These are phyloP conservation scores for Mychonastes homosphaera DNA, from an alignment of 139 green algal genomes.

Conservation along the genomic window DNA sequence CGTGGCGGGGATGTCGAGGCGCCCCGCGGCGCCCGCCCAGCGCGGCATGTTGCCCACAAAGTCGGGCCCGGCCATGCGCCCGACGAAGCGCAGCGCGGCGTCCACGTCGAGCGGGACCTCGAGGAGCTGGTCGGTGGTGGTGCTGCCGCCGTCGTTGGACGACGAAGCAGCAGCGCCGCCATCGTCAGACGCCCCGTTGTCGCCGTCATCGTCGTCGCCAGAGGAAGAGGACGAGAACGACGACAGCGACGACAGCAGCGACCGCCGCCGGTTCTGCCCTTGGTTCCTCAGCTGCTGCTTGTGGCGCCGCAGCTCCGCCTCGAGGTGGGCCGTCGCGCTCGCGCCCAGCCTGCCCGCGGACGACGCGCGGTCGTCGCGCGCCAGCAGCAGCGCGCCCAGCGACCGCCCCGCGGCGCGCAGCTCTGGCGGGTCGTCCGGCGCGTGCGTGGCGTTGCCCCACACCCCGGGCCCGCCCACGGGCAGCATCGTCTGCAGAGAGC, in stretches of 20 bases:
- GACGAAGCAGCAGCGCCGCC: no score
- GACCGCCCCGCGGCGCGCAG: constrained; percentile 15
- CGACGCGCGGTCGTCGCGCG: background rate
- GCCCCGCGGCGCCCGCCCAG: constrained; percentile 8
- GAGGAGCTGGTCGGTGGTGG: no score
- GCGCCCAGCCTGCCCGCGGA: background rate
- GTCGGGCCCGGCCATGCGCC: constrained; percentile 10
- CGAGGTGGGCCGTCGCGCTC: background rate
- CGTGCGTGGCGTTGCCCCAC: constrained; percentile 60
- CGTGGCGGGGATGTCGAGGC: constrained; percentile 7
- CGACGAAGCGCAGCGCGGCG: background rate
- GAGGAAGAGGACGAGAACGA: no score
- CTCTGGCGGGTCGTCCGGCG: constrained; percentile 44
- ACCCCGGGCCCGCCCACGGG: constrained; percentile 55
- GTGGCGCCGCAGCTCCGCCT: no score
- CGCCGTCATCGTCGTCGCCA: no score
- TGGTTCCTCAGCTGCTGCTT: no score
- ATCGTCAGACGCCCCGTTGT: no score
- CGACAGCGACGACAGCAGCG: no score
- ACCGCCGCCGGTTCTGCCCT: no score
- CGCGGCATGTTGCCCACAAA: constrained; percentile 12
- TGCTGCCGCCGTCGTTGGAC: no score
- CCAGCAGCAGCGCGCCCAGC: constrained; percentile 21
- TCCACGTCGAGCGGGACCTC: constrained; percentile 14
- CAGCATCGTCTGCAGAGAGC: constrained; percentile 56